Percentiles rank a stretch among this genome's conserved stretches.
phyloP scores from a whole-genome alignment of 208 protist species.

The Crithidia sp. region DNA sequence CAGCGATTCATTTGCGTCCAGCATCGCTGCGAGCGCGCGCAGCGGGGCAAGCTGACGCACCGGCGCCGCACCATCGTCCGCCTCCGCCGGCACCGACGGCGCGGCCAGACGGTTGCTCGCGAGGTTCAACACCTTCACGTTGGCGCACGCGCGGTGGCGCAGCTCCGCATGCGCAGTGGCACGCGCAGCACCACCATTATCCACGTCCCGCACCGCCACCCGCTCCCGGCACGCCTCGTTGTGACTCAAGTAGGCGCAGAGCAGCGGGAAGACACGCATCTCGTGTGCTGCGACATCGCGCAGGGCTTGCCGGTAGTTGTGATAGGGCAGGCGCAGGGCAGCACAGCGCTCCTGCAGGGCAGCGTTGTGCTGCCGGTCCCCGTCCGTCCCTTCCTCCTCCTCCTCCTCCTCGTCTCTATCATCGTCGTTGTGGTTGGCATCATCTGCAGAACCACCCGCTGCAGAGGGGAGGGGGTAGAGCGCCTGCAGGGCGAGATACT shows the following conservation, averaged over 20 bases:
- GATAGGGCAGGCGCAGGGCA: slow-evolving; percentile 60
- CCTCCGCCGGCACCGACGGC: slow-evolving; percentile 5
- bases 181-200: slow-evolving; percentile 12
- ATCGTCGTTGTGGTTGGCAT: slow-evolving; percentile 22
- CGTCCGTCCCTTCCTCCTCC: slow-evolving; percentile 34
- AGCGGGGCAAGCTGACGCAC: slow-evolving; percentile 47
- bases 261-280: slow-evolving; percentile 62
- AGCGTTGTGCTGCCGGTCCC: slow-evolving; percentile 59
- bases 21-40: slow-evolving; percentile 57
- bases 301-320: slow-evolving; percentile 58
- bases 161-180: not conserved
- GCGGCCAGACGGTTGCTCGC: slow-evolving; percentile 49
- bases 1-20: slow-evolving; percentile 83
- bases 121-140: slow-evolving; percentile 55
- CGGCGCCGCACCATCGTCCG: slow-evolving; percentile 28
- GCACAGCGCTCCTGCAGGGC: slow-evolving; percentile 63
- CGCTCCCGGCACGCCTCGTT: slow-evolving; percentile 31
- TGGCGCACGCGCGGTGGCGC: slow-evolving; percentile 19
- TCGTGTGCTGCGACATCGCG: slow-evolving; percentile 62
- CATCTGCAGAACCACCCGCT: slow-evolving; percentile 5
- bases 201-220: slow-evolving; percentile 1
- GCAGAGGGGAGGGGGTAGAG: slow-evolving; percentile 67
- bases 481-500: slow-evolving; percentile 51
- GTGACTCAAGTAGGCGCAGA: slow-evolving; percentile 57
- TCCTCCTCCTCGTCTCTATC: slow-evolving; percentile 38